Evolutionary conservation across 805 yeast species (phyloP).

Genomic region (Cyberlindnera subsufficiens): DNA sequence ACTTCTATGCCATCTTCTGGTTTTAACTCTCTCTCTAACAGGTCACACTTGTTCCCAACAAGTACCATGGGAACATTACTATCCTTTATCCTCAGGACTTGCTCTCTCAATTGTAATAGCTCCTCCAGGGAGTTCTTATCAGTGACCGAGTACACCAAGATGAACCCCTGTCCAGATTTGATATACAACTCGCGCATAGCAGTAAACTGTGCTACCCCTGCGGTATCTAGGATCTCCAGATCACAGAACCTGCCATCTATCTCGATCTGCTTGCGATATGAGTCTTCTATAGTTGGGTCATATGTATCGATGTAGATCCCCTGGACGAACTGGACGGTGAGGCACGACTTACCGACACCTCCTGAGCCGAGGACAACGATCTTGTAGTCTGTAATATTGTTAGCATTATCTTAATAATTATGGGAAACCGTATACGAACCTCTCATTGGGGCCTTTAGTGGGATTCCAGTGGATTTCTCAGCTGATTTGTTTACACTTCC

Average conservation of each 20-base stretch:
- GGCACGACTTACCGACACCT: conserved; percentile 93
- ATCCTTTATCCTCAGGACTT: conserved; percentile 79
- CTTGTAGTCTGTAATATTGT: conserved; percentile 55
- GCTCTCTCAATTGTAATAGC: conserved; percentile 72
- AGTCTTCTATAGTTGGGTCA: conserved; percentile 97
- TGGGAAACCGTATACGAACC: background rate
- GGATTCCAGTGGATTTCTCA: too few species aligned
- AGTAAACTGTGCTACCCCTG: conserved; percentile 92
- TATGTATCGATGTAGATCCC: conserved; percentile 86
- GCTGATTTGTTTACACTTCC: too few species aligned
- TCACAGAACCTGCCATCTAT: conserved; percentile 85
- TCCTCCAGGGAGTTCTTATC: conserved; percentile 74
- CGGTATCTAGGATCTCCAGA: conserved; percentile 85
- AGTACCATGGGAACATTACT: conserved; percentile 80
- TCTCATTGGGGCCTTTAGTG: background rate
- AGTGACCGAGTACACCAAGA: conserved; percentile 81
- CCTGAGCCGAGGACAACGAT: conserved; percentile 94
- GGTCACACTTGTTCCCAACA: conserved; percentile 88
- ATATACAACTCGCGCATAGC: conserved; percentile 91
- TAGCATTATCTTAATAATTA: conserved; percentile 1
- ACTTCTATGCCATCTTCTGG: conserved; percentile 81
- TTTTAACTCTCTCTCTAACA: conserved; percentile 64
- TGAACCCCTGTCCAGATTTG: conserved; percentile 85
- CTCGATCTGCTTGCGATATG: conserved; percentile 82
- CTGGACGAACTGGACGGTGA: conserved; percentile 89